Base-by-base conservation (phyloP, 2,329 filamentous ascomycete genomes). In the Apiospora pterosperma region DNA sequence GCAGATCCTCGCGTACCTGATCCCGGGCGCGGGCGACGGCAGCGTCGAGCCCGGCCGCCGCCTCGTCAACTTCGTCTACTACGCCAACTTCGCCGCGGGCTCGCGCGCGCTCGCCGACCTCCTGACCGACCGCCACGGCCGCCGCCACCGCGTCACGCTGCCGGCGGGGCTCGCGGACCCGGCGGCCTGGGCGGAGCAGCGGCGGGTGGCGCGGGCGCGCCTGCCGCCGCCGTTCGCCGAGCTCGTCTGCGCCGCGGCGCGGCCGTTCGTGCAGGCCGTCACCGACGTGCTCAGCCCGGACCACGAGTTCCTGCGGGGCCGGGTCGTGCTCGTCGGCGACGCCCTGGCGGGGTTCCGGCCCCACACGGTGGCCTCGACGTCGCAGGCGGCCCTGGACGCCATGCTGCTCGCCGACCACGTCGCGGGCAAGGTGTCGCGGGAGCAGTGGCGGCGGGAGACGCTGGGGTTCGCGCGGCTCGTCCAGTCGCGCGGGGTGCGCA, bases 1-100 rank as follows among this genome's bases (percentile, higher is more conserved):
- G 5, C 78, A 81, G 65, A 78, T 80, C 64, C 71, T 81, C 2
- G 71, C 75, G 59, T 82, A 82, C 66, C 71, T 80, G 25, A 81
- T 82, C 44, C 80, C 80, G 0, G 78, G 79, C 0, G 64, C 70
- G 23, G 19, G 38, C 38, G 69, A 76, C 63, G 80, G 80, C 2
- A 75, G 73, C 2, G 68, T 80, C 5, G 72, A 77, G 59, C 75
- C 72, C 0, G 80, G 79, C 3, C 65, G 76, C 23, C 75, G 80
- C 0, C 76, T 79, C 16, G 74, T 81, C 62, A 83, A 81, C 67
- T 82, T 77, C 70, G 80, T 82, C 19, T 83, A 79, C 72, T 82
- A 82, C 67, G 74, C 74, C 64, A 80, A 81, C 63, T 77, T 78
- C 62, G 70, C 76, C n/a, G 73, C 71, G 52, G 72, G 70, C 3